Conservation (phyloP, 371 early-diverging fungal genomes). For the Mucor irregularis region DNA sequence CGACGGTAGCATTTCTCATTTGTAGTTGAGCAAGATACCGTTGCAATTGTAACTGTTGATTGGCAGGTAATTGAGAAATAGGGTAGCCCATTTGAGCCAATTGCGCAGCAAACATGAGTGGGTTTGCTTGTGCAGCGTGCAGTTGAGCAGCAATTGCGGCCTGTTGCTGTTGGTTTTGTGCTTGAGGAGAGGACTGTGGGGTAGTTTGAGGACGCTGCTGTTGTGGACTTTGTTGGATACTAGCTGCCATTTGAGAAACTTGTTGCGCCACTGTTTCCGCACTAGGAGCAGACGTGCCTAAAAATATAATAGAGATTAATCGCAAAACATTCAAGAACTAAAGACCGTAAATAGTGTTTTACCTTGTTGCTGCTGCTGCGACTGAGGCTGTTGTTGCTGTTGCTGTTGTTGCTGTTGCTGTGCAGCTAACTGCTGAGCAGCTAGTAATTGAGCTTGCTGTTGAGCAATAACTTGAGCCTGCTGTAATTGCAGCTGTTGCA, state of each 20-base stretch:
- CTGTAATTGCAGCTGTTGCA: slow-evolving; percentile 13
- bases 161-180: slow-evolving; percentile 26
- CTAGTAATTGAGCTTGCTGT: slow-evolving; percentile 11
- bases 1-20: slow-evolving; percentile 36
- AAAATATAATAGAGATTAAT: slow-evolving; percentile 2
- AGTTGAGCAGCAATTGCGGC: slow-evolving; percentile 22
- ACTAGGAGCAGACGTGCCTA: slow-evolving; percentile 6
- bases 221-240: slow-evolving; percentile 7
- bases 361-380: not conserved
- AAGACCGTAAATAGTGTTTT: not conserved
- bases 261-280: slow-evolving; percentile 14
- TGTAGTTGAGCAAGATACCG: slow-evolving; percentile 43
- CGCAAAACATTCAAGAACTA: not conserved
- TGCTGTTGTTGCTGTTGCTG: not conserved
- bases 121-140: slow-evolving; percentile 33
- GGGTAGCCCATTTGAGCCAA: slow-evolving; percentile 49
- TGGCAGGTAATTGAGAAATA: slow-evolving; percentile 38
- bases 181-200: slow-evolving; percentile 16
- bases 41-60: slow-evolving; percentile 43
- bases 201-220: slow-evolving; percentile 23
- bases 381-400: not conserved
- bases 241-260: slow-evolving; percentile 19
- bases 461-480: slow-evolving; percentile 14
- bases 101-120: slow-evolving; percentile 41
- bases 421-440: slow-evolving; percentile 7